Conservation (phyloP, 768 basidiomycete genomes). For the Tubosaeta sp. region DNA sequence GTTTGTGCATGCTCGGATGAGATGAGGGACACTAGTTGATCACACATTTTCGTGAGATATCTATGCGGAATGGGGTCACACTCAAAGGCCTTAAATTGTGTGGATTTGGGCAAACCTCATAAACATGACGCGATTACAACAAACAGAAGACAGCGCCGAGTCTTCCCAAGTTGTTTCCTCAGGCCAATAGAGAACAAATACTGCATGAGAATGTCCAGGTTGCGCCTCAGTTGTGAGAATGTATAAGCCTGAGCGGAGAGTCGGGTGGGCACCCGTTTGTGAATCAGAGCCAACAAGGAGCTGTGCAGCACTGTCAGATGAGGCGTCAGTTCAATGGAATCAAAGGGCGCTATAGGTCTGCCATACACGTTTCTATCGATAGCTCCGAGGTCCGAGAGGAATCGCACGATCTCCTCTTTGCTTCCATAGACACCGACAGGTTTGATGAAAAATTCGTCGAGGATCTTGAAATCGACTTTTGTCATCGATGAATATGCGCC, state of each 20-base stretch:
- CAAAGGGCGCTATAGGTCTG: neutral
- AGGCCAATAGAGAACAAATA: constrained; percentile 59
- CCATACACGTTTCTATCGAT: constrained; percentile 41
- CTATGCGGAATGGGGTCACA: constrained; percentile 24
- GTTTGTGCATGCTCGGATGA: constrained; percentile 35
- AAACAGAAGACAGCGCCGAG: constrained; percentile 38
- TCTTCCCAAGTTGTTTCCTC: constrained; percentile 59
- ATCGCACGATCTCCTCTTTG: constrained; percentile 44
- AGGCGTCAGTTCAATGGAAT: neutral
- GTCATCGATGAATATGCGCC: constrained; percentile 52
- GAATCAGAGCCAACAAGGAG: constrained; percentile 12
- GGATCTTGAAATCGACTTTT: constrained; percentile 34
- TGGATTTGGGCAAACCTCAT: constrained; percentile 42
- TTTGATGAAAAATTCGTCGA: constrained; percentile 33
- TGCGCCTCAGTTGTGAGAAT: constrained; percentile 8
- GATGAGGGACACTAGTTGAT: constrained; percentile 38
- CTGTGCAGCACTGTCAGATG: constrained; percentile 7
- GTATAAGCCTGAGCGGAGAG: constrained; percentile 21
- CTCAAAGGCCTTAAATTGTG: neutral
- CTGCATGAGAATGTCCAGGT: constrained; percentile 8
- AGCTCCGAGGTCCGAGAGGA: constrained; percentile 35
- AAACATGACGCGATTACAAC: constrained; percentile 54
- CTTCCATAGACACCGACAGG: constrained; percentile 58
- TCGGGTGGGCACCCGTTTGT: constrained; percentile 1
- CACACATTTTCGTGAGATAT: constrained; percentile 56